Evolutionary conservation across 2,329 filamentous ascomycete species (phyloP), one percentile per base, ranked within the genome.

Genomic region (Teratosphaeria viscida): DNA sequence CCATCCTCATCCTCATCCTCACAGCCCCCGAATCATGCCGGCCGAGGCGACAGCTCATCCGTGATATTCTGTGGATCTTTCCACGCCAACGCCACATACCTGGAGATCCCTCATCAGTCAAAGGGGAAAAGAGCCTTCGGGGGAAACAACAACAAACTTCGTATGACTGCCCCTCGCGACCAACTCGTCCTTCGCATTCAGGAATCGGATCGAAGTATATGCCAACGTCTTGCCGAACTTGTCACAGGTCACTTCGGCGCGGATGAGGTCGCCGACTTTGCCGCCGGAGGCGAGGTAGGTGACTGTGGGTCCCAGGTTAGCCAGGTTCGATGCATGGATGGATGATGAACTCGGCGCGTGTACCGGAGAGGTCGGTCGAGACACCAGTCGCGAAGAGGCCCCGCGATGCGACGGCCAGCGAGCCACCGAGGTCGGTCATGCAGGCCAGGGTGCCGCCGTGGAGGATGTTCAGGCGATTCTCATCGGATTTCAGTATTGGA

Each of bases 391-490:
- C 79, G 67, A 82, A 87, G 1, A 88, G 76, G 0, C 85, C 85
- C 37, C 81, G 76, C 0, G 85, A 87, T 6, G 85, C 85, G 49
- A 88, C 82, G 8, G 85, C 85, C 10, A 88, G 74, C 16, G 83
- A 86, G 26, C 85, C 85, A 4, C 85, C 84, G 0, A 87, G 80
- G 65, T 88, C 85, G 54, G 86, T 83, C 75, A 92, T 85, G 70
- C 85, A 88, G 3, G 89, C 89, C 32, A 92, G 85, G 0, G 88
- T 89, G 3, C 89, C 89, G 19, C 89, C 89, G 67, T 92, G 89
- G 32, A 92, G 80, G 39, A 87, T 91, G 57, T 85, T 82, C 0
- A 92, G 77, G 1, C 89, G 85, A 69, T 92, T 92, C 87, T 91
- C 11, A 53, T 26, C 3, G 35, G 61, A 64, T 3, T 19, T 49